These are phyloP conservation scores for Debaryomyces nepalensis DNA, from an alignment of 1,139 yeast genomes.

Conservation along the genomic window DNA sequence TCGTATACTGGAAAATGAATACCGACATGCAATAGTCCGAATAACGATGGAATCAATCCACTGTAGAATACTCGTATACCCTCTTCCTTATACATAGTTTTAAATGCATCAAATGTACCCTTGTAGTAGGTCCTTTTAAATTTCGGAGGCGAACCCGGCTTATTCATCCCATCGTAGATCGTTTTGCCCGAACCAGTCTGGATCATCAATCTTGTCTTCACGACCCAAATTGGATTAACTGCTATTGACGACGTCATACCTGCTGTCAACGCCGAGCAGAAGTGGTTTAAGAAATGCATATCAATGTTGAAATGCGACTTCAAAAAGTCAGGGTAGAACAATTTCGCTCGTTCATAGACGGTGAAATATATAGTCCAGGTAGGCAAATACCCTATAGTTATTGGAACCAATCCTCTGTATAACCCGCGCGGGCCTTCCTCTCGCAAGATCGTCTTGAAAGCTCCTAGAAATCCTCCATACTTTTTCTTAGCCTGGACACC, in stretches of 20 bases:
- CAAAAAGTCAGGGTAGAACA: slow-evolving; percentile 35
- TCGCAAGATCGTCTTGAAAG: slow-evolving; percentile 62
- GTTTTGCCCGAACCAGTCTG: slow-evolving; percentile 63
- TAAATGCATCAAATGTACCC: slow-evolving; percentile 84
- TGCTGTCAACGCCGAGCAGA: slow-evolving; percentile 84
- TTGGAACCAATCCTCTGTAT: slow-evolving; percentile 90
- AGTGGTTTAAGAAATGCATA: slow-evolving; percentile 62
- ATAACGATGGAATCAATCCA: slow-evolving; percentile 86
- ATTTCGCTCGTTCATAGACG: slow-evolving; percentile 80
- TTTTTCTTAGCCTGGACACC: slow-evolving; percentile 22
- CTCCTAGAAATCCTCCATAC: slow-evolving; percentile 63
- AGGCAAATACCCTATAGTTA: slow-evolving; percentile 90
- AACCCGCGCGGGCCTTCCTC: slow-evolving; percentile 87
- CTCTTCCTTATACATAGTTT: slow-evolving; percentile 75
- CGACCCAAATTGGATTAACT: slow-evolving; percentile 97
- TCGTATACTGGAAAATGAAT: slow-evolving; percentile 98
- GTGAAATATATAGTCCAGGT: slow-evolving; percentile 97
- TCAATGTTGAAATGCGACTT: slow-evolving; percentile 34
- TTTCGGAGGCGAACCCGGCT: not conserved
- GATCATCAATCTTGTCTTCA: slow-evolving; percentile 90
- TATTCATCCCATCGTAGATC: slow-evolving; percentile 32
- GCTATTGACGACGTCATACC: slow-evolving; percentile 86
- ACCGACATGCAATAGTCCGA: slow-evolving; percentile 93
- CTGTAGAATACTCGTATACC: slow-evolving; percentile 86
- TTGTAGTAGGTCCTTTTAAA: slow-evolving; percentile 52